Percentiles rank a stretch among this genome's conserved stretches.
Conservation (phyloP, 1,284 basidiomycete species). For the Cutaneotrichosporon dermatis region DNA sequence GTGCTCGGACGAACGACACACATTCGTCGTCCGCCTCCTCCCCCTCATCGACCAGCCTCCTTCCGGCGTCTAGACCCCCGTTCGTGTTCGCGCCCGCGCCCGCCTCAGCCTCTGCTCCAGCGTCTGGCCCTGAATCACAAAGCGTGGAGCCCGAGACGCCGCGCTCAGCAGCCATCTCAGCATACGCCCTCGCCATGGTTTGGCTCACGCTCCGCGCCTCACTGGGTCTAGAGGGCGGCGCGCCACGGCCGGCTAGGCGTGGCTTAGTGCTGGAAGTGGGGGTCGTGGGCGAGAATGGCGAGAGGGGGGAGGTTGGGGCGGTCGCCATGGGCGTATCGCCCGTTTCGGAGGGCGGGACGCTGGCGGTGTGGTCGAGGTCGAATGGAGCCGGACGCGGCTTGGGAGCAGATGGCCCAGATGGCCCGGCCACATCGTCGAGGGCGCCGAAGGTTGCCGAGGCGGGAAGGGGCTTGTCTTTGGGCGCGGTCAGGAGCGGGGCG, state of each 20-base stretch:
- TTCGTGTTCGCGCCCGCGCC: too few relatives aligned
- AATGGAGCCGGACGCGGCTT: too few relatives aligned
- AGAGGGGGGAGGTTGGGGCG: not conserved
- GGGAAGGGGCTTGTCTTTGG: too few relatives aligned
- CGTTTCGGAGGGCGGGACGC: not conserved
- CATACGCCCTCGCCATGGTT: constrained; percentile 1
- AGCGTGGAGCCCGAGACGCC: not conserved
- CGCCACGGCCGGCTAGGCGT: not conserved
- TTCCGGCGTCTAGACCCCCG: too few relatives aligned
- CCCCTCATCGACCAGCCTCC: too few relatives aligned
- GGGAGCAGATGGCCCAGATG: too few relatives aligned
- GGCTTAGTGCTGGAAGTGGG: not conserved
- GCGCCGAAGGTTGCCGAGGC: too few relatives aligned
- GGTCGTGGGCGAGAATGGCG: not conserved
- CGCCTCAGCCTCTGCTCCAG: too few relatives aligned
- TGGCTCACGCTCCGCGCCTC: not conserved
- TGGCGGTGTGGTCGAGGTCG: too few relatives aligned
- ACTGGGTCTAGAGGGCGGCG: not conserved
- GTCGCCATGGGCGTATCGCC: not conserved
- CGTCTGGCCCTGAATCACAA: too few relatives aligned
- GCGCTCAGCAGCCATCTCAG: not conserved
- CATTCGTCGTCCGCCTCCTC: constrained; percentile 30
- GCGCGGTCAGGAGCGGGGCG: too few relatives aligned
- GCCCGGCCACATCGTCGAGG: too few relatives aligned
- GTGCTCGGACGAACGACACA: constrained; percentile 35